Base-by-base conservation (phyloP, 2,329 filamentous ascomycete species). In the Helminthosporium solani region DNA sequence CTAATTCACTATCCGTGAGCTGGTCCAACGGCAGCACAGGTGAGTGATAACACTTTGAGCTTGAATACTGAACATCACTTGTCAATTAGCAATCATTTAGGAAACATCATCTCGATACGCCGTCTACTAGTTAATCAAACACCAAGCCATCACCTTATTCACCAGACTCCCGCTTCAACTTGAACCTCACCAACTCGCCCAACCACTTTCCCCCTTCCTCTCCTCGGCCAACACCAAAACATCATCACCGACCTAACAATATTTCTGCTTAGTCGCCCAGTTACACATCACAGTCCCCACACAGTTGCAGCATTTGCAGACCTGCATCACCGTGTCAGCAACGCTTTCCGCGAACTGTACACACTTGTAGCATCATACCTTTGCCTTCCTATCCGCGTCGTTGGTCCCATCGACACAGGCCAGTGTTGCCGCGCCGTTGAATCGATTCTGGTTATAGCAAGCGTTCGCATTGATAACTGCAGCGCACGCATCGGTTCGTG, bases 381-480 rank as follows among this genome's bases (percentile, higher is more conserved):
- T 62, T 33, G 48, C 57, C 18, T 54, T 40, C 38, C 54, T 64
- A 14, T 56, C 54, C 5, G 42, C 33, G 16, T 60, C 49, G 36
- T 61, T 48, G 8, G 35, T 53, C 8, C 61, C 63, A 38, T 66
- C 60, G 16, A 66, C 61, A 28, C 62, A 66, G 12, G 42, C 46
- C 28, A 64, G 39, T 3, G 60, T 60, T 33, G 54, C 52, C 14
- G 54, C 46, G 27, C 57, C 58, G 23, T 28, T 36, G 40, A 59
- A 66, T 9, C 58, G 51, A 30, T 54, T 49, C 44, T 64, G 53
- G 48, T 66, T 66, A 49, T 66, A 64, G 46, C 61, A 67, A 5
- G 62, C 62, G 36, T 64, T 66, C 15, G 63, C 62, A 40, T 66
- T 56, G 49, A 66, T 64, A 34, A 66, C 61, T 27, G 52, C 51